These are phyloP conservation scores for Calvatia gigantea DNA, from an alignment of 768 basidiomycete species.

Conservation along the genomic window DNA sequence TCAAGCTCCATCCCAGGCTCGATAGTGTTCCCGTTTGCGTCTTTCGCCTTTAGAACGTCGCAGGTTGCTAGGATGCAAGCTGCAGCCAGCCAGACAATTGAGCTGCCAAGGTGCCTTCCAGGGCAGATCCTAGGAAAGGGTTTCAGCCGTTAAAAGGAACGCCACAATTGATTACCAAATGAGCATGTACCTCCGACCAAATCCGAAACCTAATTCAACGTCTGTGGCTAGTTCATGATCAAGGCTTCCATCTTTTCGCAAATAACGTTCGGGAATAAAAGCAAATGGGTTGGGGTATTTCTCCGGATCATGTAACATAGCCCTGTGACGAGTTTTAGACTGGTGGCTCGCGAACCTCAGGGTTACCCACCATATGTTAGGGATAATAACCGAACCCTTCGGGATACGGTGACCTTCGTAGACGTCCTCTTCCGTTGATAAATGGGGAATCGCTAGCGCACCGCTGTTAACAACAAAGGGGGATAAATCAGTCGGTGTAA, in stretches of 20 bases:
- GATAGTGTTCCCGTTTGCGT: conserved; percentile 37
- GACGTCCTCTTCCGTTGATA: conserved; percentile 30
- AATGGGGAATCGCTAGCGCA: conserved; percentile 25
- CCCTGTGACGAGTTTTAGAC: conserved; percentile 22
- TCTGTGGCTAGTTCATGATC: conserved; percentile 21
- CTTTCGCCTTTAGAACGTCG: conserved; percentile 37
- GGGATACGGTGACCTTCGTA: conserved; percentile 40
- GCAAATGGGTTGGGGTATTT: conserved; percentile 39
- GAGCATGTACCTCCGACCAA: conserved; percentile 45
- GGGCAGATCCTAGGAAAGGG: conserved; percentile 42
- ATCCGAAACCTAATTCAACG: conserved; percentile 47
- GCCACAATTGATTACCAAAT: neutral
- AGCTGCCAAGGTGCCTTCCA: conserved; percentile 46
- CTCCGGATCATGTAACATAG: conserved; percentile 35
- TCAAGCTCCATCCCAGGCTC: conserved; percentile 27
- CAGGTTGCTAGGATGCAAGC: conserved; percentile 39
- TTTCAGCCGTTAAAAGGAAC: neutral
- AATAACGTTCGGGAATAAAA: conserved; percentile 50
- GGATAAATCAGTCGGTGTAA: neutral
- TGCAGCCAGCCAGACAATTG: conserved; percentile 42
- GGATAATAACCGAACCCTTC: conserved; percentile 29
- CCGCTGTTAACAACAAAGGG: neutral
- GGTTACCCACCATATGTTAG: conserved; percentile 24
- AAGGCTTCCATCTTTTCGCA: conserved; percentile 32
- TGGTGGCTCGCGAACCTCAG: neutral